phyloP scores from a whole-genome alignment of 2,329 filamentous ascomycete species.

The Ascochyta rabiei region DNA sequence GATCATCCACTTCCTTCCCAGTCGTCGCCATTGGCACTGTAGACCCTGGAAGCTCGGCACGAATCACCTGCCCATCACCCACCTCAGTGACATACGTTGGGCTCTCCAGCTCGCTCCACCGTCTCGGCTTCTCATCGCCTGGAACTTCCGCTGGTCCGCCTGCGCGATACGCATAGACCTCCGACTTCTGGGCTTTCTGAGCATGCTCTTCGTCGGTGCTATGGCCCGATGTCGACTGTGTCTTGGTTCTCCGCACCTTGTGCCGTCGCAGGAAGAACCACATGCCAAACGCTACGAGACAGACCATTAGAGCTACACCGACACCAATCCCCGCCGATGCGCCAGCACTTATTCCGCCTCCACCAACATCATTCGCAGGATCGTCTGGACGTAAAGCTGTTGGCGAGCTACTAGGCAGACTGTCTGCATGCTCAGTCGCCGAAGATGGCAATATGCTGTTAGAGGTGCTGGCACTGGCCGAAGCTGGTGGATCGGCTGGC shows the following conservation, averaged over 20 bases:
- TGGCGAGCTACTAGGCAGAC: constrained; percentile 2
- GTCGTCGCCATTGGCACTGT: constrained; percentile 1
- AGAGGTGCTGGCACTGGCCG: not conserved
- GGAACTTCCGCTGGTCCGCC: not conserved
- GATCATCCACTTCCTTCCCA: constrained; percentile 11
- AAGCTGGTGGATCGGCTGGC: not conserved
- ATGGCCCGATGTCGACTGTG: not conserved
- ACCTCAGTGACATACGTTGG: constrained; percentile 15
- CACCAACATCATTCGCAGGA: not conserved
- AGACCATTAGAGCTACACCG: constrained; percentile 20
- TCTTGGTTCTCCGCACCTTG: constrained; percentile 9
- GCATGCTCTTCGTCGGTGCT: constrained; percentile 24
- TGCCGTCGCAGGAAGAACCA: constrained; percentile 23
- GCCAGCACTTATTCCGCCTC: constrained; percentile 12
- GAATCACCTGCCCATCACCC: constrained; percentile 8
- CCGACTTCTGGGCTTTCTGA: constrained; percentile 2
- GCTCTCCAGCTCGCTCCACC: constrained; percentile 19
- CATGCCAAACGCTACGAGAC: constrained; percentile 16
- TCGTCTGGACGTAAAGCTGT: not conserved
- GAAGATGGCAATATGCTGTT: not conserved
- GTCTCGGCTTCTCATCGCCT: constrained; percentile 11
- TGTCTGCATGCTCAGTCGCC: constrained; percentile 4
- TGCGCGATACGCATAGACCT: constrained; percentile 8
- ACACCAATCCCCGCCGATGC: constrained; percentile 26
- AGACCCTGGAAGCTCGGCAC: constrained; percentile 23